Percentiles rank a stretch among this genome's conserved stretches.
Evolutionary conservation across 768 basidiomycete genomes (phyloP).

Genomic region (Cantharellus cinnabarinus): DNA sequence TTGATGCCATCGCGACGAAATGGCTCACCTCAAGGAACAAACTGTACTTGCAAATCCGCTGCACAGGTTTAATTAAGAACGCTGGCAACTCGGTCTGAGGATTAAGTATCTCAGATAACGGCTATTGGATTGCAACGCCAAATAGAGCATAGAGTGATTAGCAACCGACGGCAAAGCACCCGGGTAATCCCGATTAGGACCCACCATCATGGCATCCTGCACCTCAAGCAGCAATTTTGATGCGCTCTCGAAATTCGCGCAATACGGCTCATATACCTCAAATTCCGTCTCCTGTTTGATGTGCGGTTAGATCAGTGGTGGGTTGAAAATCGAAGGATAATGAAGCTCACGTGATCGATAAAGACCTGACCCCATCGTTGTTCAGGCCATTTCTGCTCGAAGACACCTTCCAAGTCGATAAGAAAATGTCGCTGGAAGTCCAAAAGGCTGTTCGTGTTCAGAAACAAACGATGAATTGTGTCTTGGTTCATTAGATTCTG

Average conservation of each 20-base stretch:
- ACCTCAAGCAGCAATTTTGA: slow-evolving; percentile 74
- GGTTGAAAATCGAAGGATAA: neutral
- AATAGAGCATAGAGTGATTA: too few species aligned
- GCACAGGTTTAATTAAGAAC: slow-evolving; percentile 96
- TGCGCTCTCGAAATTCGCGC: slow-evolving; percentile 81
- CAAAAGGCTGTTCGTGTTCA: slow-evolving; percentile 79
- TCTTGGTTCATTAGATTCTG: slow-evolving; percentile 80
- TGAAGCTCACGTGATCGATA: slow-evolving; percentile 50
- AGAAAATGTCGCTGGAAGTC: slow-evolving; percentile 94
- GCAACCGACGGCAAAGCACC: too few species aligned
- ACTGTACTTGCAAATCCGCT: slow-evolving; percentile 96
- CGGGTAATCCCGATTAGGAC: neutral
- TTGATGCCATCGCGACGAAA: slow-evolving; percentile 2
- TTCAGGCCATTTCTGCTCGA: slow-evolving; percentile 61
- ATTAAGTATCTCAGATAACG: slow-evolving; percentile 67
- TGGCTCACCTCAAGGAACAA: slow-evolving; percentile 67
- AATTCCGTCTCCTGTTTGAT: slow-evolving; percentile 87
- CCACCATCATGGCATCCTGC: slow-evolving; percentile 51
- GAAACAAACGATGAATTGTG: slow-evolving; percentile 88
- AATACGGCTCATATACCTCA: slow-evolving; percentile 90
- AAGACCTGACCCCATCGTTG: slow-evolving; percentile 81
- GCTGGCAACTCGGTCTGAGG: slow-evolving; percentile 83
- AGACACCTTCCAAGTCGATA: slow-evolving; percentile 71
- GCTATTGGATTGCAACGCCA: slow-evolving; percentile 21
- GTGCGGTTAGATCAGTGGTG: slow-evolving; percentile 9